Evolutionary conservation across 441 rosid species (phyloP).

Genomic region (Biscutella auriculata): DNA sequence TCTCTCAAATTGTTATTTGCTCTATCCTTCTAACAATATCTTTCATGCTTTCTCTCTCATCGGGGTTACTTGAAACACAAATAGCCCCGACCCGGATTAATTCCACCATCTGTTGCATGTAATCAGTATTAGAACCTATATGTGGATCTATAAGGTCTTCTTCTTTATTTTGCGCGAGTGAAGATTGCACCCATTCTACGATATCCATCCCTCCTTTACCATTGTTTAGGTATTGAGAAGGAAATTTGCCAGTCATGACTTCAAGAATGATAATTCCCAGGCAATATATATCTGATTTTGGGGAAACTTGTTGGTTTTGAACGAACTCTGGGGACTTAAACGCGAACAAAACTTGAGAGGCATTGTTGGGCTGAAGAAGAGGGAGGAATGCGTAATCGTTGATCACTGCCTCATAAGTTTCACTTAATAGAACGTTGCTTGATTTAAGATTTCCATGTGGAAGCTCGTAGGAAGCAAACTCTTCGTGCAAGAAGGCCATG

Average conservation of each 20-base stretch:
- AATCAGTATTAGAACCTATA: constrained; percentile 24
- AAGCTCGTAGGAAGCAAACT: constrained; percentile 43
- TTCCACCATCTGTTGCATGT: constrained; percentile 34
- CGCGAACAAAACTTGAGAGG: constrained; percentile 48
- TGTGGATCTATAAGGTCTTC: constrained; percentile 69
- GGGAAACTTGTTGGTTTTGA: constrained; percentile 32
- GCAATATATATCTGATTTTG: constrained; percentile 70
- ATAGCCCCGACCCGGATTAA: constrained; percentile 46
- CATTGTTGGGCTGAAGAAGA: constrained; percentile 31
- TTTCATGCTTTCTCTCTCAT: constrained; percentile 34
- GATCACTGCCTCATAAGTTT: constrained; percentile 44
- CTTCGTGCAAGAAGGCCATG: constrained; percentile 44
- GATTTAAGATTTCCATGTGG: constrained; percentile 94
- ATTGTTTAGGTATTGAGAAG: constrained; percentile 56
- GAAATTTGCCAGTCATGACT: constrained; percentile 66
- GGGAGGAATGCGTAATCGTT: constrained; percentile 64
- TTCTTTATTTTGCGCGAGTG: constrained; percentile 34
- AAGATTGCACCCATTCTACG: constrained; percentile 46
- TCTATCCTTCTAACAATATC: constrained; percentile 58
- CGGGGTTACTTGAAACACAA: constrained; percentile 40
- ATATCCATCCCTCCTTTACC: constrained; percentile 66
- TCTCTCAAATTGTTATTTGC: constrained; percentile 28
- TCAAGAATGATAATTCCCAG: constrained; percentile 68
- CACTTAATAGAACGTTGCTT: constrained; percentile 54
- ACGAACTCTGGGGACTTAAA: constrained; percentile 55